Conservation (phyloP, 2,329 filamentous ascomycete genomes). For the Graphilbum sp. region DNA sequence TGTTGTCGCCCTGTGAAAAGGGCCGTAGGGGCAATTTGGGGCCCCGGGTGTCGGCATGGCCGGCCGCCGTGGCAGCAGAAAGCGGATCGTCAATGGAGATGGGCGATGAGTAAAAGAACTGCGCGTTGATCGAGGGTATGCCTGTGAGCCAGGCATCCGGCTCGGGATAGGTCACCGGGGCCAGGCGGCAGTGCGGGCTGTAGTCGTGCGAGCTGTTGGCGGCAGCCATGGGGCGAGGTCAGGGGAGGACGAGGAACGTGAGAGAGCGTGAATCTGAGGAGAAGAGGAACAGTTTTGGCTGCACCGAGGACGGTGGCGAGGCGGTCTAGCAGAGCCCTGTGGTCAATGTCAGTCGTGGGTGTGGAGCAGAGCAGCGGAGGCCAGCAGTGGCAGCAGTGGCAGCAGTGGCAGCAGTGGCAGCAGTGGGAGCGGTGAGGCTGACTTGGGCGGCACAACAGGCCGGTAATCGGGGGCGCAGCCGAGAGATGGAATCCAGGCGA, state of each 20-base stretch:
- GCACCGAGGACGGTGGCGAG: no score
- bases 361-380: no score
- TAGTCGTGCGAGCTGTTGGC: slow-evolving; percentile 20
- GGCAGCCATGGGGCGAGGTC: background rate
- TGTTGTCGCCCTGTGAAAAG: slow-evolving; percentile 66
- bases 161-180: slow-evolving; percentile 25
- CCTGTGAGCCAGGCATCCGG: slow-evolving; percentile 22
- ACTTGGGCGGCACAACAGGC: no score
- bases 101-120: slow-evolving; percentile 74
- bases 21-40: slow-evolving; percentile 51
- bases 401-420: no score
- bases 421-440: no score
- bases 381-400: no score
- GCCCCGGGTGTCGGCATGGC: background rate
- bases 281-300: no score
- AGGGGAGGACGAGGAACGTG: background rate
- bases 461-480: no score
- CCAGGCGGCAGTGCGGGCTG: slow-evolving; percentile 40
- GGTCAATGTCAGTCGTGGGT: no score
- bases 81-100: slow-evolving; percentile 79
- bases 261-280: background rate
- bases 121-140: slow-evolving; percentile 45
- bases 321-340: no score
- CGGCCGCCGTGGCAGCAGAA: slow-evolving; percentile 37
- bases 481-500: no score